Evolutionary conservation across 2,329 filamentous ascomycete genomes (phyloP), one percentile per base, ranked within the genome.

Genomic region (Penicillium glabrum): DNA sequence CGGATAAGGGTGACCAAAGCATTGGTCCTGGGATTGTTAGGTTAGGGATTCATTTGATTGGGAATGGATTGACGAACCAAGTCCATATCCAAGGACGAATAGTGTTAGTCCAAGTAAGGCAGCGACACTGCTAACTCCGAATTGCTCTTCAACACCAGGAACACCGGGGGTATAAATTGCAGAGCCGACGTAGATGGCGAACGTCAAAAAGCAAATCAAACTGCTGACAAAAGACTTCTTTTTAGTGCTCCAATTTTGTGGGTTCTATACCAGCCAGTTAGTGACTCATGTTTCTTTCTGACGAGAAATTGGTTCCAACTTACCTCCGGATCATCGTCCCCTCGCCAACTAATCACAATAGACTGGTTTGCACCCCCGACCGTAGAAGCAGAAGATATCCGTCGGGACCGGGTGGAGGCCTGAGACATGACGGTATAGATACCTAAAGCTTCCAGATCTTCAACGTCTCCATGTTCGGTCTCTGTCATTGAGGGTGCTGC

Each of bases 81-180:
- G 33, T 29, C 79, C 81, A 29, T 72, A 71, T 2, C 80, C 82
- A 10, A 76, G 65, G 2, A 82, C 79, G 61, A 82, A 83, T 1
- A 83, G 67, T 2, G 79, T 77, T 10, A 84, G 72, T 16, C 81
- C 81, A 0, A 83, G 72, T 0, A 76, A 76, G 0, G 79, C 79
- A 6, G 75, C 79, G 14, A 78, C 75, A n/a, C 69, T 64, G 26
- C 71, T 74, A 2, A 82, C 77, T 3, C 73, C 73, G 58, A 83
- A 84, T 3, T 69, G 68, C 9, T 71, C 58, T 58, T 74, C 72
- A 16, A 84, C 67, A 10, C 68, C 68, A 4, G 62, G 43, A 3
- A 75, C 72, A 26, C 80, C 79, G 0, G 81, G 74, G 0, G 78
- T 76, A 62, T 83, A 84, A 31, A 84, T 82, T 0, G 80, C 74